Evolutionary conservation across 768 basidiomycete species (phyloP).

Genomic region (Myochromella boudieri): DNA sequence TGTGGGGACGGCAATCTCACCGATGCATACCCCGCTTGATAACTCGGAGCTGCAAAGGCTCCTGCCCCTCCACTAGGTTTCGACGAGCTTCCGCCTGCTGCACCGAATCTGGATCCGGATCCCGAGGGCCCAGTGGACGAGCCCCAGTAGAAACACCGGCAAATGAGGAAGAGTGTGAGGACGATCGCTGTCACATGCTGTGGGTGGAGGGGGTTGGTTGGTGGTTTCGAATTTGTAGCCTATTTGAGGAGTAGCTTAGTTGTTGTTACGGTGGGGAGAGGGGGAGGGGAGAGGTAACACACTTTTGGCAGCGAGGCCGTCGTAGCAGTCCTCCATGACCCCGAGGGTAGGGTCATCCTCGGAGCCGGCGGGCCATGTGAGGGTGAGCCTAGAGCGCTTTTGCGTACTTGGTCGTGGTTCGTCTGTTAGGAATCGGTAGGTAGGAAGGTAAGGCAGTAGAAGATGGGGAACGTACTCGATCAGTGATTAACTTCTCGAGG

Average conservation of each 20-base stretch:
- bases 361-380: conserved; percentile 84
- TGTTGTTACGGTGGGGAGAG: not conserved
- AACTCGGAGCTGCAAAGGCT: too few relatives aligned
- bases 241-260: conserved; percentile 31
- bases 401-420: conserved; percentile 88
- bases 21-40: too few relatives aligned
- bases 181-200: too few relatives aligned
- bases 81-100: too few relatives aligned
- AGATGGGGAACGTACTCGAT: conserved; percentile 61
- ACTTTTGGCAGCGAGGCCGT: conserved; percentile 83
- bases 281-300: not conserved
- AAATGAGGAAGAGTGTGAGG: too few relatives aligned
- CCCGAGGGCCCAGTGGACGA: too few relatives aligned
- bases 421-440: conserved; percentile 46
- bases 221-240: conserved; percentile 72
- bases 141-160: too few relatives aligned
- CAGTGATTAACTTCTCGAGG: conserved; percentile 82
- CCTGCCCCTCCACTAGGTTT: too few relatives aligned
- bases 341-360: conserved; percentile 78
- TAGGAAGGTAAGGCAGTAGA: not conserved
- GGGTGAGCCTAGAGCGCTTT: conserved; percentile 70
- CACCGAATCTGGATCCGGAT: too few relatives aligned
- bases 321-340: conserved; percentile 89
- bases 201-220: conserved; percentile 66
- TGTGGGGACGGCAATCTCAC: too few relatives aligned